Percentiles rank a stretch among this genome's conserved stretches.
These are phyloP conservation scores for Paraglomus brasilianum DNA, from an alignment of 192 early-diverging fungal genomes.

Conservation along the genomic window DNA sequence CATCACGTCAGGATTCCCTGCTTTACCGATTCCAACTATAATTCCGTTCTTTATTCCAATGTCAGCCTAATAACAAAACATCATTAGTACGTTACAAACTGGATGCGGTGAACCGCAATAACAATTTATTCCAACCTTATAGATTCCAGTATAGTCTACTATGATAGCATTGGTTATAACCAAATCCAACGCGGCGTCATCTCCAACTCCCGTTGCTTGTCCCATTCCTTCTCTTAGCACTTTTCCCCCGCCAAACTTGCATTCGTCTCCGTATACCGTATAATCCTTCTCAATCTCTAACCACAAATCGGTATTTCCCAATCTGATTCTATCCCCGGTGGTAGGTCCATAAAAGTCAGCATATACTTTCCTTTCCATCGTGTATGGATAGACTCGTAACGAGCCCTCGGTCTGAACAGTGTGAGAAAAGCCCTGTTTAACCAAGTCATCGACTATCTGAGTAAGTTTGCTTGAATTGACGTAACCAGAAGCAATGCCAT, in stretches of 20 bases:
- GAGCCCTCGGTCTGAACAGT: conserved; percentile 50
- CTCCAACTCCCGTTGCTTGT: conserved; percentile 63
- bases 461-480: conserved; percentile 54
- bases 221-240: conserved; percentile 97
- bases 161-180: conserved; percentile 95
- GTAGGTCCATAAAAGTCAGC: conserved; percentile 93
- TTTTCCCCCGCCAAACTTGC: conserved; percentile 95
- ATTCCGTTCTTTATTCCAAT: conserved; percentile 87
- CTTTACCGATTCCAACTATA: conserved; percentile 94
- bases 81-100: not conserved
- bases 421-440: conserved; percentile 61
- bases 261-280: conserved; percentile 92
- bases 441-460: conserved; percentile 53
- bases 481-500: conserved; percentile 72
- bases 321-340: conserved; percentile 80
- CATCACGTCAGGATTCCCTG: conserved; percentile 98
- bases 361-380: conserved; percentile 79
- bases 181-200: conserved; percentile 79
- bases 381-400: conserved; percentile 50
- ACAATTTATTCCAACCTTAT: conserved; percentile 60
- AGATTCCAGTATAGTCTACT: conserved; percentile 91
- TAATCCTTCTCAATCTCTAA: conserved; percentile 87
- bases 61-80: conserved; percentile 67
- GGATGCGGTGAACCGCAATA: not conserved
- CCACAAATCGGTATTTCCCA: conserved; percentile 85